Percentiles rank a stretch among this genome's conserved stretches.
Evolutionary conservation across 169 alveolate species (phyloP).

Genomic region (Eimeria praecox): DNA sequence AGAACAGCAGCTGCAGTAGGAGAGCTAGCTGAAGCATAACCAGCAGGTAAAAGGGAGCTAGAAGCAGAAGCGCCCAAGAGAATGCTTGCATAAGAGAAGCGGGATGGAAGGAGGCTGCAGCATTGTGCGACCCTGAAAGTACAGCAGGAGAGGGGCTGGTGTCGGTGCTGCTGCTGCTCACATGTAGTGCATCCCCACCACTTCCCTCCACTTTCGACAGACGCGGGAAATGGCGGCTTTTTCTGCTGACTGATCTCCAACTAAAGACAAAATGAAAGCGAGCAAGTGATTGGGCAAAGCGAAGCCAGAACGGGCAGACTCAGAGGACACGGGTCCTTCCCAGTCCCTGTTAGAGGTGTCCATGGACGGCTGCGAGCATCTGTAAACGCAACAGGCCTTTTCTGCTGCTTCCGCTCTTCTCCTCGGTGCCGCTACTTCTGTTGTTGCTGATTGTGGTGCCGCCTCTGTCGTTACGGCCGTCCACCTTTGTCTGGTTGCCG

Average conservation of each 20-base stretch:
- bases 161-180: conserved; percentile 18
- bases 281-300: neutral
- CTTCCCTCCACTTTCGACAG: conserved; percentile 23
- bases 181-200: neutral
- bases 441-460: neutral
- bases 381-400: neutral
- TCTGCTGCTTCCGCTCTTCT: neutral
- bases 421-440: neutral
- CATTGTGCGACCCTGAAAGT: neutral
- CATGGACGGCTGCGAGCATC: neutral
- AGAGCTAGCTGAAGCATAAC: neutral
- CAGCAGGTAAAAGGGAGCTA: neutral
- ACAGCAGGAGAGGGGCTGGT: neutral
- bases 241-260: conserved; percentile 33
- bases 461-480: neutral
- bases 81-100: neutral
- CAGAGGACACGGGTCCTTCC: neutral
- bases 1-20: neutral
- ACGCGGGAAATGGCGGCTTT: neutral
- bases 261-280: conserved; percentile 1
- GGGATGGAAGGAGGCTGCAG: neutral
- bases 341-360: neutral
- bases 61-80: neutral
- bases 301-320: neutral
- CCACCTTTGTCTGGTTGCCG: neutral